These are phyloP conservation scores for Pseudovirgaria hyperparasitica DNA, from an alignment of 2,329 filamentous ascomycete genomes.

Conservation along the genomic window DNA sequence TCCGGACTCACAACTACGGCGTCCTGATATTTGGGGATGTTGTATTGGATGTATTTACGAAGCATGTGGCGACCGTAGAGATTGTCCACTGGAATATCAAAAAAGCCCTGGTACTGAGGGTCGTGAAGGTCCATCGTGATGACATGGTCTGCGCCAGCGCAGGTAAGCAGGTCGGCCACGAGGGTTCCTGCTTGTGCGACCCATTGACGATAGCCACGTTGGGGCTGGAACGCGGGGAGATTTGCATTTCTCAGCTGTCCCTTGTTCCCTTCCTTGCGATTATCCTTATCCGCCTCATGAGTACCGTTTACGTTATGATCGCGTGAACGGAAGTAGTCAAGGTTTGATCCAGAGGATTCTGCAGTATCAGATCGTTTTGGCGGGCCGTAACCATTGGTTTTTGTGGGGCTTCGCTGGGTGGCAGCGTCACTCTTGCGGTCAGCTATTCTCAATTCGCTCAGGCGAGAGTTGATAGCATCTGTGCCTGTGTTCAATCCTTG, in stretches of 20 bases:
- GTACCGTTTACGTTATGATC: constrained; percentile 17
- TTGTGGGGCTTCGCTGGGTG: constrained; percentile 13
- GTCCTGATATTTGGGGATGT: constrained; percentile 72
- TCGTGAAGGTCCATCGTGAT: constrained; percentile 98
- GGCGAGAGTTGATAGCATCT: constrained; percentile 57
- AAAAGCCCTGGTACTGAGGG: constrained; percentile 96
- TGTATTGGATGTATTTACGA: constrained; percentile 58
- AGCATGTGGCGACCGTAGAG: constrained; percentile 72
- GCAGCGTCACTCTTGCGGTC: constrained; percentile 36
- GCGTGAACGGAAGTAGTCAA: constrained; percentile 8
- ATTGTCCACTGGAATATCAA: constrained; percentile 97
- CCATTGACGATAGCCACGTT: constrained; percentile 96
- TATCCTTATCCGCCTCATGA: constrained; percentile 17
- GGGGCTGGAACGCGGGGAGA: constrained; percentile 56
- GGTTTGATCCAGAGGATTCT: constrained; percentile 19
- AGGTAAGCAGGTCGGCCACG: constrained; percentile 86
- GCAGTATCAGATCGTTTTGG: constrained; percentile 18
- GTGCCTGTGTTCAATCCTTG: constrained; percentile 53
- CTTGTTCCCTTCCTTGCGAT: constrained; percentile 53
- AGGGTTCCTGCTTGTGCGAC: constrained; percentile 93
- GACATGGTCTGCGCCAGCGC: constrained; percentile 89
- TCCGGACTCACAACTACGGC: constrained; percentile 92
- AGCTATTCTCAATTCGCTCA: constrained; percentile 54
- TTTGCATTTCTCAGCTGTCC: constrained; percentile 38
- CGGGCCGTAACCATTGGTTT: constrained; percentile 5